Evolutionary conservation across 2,329 filamentous ascomycete species (phyloP), one percentile per base, ranked within the genome.

Genomic region (Trichoderma atroviride): DNA sequence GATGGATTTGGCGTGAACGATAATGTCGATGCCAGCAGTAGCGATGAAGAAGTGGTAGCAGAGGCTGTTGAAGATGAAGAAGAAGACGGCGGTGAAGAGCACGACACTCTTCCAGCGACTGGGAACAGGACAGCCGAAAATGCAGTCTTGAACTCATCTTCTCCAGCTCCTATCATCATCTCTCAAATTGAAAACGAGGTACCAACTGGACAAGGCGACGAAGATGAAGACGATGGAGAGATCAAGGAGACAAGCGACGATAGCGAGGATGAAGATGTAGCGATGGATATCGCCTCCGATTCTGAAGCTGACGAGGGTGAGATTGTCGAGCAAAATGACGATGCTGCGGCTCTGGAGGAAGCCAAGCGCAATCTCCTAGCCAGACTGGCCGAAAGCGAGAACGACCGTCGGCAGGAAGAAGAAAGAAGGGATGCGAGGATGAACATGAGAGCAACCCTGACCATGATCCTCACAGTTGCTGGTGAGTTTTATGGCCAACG

Each of bases 401-500:
- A 75, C 6, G 76, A 77, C 27, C 22, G 70, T 74, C 22, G 69
- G 14, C 74, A 74, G 56, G 75, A 79, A 61, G 73, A 72, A 3
- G 74, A 76, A 4, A 74, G 73, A 69, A 72, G 75, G 43, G 78
- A 82, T n/a, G 77, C 78, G 50, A 81, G 80, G 50, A 79, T 83
- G 74, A 88, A 86, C 77, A 84, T 84, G 82, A 84, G 87, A 33
- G 91, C 89, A n/a, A 94, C 93, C 52, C 84, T 97, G 40, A 94
- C 96, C 80, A 97, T 97, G 93, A 92, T 97, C 65, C 83, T 97
- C 73, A 96, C 92, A 0, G 86, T 97, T 43, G 90, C 92, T 59
- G 94, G 93, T 74, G 94, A 97, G 80, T 89, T 92, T 73, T 98
- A 94, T 80, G 94, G 95, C 1, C 95, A 98, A 80, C 86, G 91